These are phyloP conservation scores for Hura crepitans DNA, from an alignment of 441 rosid species.

Conservation along the genomic window DNA sequence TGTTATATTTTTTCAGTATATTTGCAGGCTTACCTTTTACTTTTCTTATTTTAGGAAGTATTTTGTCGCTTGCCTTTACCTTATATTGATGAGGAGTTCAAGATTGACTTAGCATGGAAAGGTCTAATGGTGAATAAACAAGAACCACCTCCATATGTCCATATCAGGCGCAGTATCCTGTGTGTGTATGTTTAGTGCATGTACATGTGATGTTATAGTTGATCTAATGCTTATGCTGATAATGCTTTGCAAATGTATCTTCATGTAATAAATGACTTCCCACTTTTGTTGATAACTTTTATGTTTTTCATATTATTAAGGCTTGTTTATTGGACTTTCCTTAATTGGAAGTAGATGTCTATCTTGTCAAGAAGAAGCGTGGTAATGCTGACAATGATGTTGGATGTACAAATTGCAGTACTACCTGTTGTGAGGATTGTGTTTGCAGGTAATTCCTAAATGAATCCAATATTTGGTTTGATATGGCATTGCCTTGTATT, in stretches of 20 bases:
- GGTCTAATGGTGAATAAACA: slow-evolving; percentile 48
- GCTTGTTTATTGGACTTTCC: slow-evolving; percentile 22
- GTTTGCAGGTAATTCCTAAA: slow-evolving; percentile 66
- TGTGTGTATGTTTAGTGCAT: background rate
- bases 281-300: background rate
- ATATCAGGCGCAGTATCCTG: slow-evolving; percentile 96
- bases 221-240: background rate
- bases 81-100: slow-evolving; percentile 81
- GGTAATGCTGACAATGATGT: slow-evolving; percentile 53
- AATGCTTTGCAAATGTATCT: background rate
- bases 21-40: slow-evolving; percentile 24
- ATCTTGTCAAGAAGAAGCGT: slow-evolving; percentile 80
- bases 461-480: slow-evolving; percentile 15
- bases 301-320: background rate
- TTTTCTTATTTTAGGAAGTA: slow-evolving; percentile 48
- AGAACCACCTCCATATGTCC: slow-evolving; percentile 81
- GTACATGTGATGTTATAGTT: background rate
- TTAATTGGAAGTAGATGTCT: slow-evolving; percentile 68
- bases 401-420: slow-evolving; percentile 82
- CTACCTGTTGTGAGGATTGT: slow-evolving; percentile 70
- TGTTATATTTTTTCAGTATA: background rate
- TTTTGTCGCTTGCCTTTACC: slow-evolving; percentile 81
- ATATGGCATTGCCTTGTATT: background rate
- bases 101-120: slow-evolving; percentile 62
- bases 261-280: background rate